Evolutionary conservation across 176 grass and related monocot species (phyloP).

Genomic region (Saccharum spontaneum): DNA sequence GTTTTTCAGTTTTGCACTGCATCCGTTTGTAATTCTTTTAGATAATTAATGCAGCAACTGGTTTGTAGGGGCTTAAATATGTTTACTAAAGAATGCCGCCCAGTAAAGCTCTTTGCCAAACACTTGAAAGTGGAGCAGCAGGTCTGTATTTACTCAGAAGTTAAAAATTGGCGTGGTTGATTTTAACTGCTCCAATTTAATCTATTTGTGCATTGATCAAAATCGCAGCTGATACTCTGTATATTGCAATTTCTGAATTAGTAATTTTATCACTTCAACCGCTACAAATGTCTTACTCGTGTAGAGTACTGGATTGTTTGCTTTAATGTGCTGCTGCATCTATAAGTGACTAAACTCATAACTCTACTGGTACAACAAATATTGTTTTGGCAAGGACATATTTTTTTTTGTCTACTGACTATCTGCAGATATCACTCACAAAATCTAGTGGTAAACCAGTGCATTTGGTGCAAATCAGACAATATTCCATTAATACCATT

Average conservation of each 20-base stretch:
- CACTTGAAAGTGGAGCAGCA: slow-evolving; percentile 96
- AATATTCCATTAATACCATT: not conserved
- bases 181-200: not conserved
- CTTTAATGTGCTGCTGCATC: not conserved
- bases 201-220: not conserved
- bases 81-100: slow-evolving; percentile 72
- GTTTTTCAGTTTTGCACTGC: not conserved
- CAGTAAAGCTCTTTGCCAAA: slow-evolving; percentile 94
- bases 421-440: slow-evolving; percentile 14
- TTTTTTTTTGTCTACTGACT: not conserved
- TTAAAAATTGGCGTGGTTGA: not conserved
- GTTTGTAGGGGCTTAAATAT: slow-evolving; percentile 75
- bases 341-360: not conserved
- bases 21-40: not conserved
- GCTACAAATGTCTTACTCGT: not conserved
- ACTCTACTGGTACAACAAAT: not conserved
- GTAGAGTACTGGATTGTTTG: not conserved
- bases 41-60: slow-evolving; percentile 1
- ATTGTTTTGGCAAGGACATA: not conserved
- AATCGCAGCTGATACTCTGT: not conserved
- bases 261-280: not conserved
- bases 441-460: not conserved
- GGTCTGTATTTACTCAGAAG: slow-evolving; percentile 37
- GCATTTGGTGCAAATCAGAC: not conserved
- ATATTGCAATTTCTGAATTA: not conserved